phyloP scores from a whole-genome alignment of 805 yeast species.

The Lipomyces mesembrius region DNA sequence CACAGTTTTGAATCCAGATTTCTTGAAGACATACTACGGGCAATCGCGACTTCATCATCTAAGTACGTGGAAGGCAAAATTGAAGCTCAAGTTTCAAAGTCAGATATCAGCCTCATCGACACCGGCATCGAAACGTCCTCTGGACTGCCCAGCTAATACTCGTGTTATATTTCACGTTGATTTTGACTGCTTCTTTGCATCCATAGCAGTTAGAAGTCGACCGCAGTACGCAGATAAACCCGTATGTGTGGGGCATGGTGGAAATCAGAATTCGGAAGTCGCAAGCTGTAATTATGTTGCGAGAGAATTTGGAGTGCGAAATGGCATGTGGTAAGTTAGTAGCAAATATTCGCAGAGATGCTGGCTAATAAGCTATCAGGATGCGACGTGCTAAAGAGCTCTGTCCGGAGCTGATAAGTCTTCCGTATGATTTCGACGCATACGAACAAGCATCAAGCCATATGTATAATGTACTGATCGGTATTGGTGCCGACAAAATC shows the following conservation, averaged over 20 bases:
- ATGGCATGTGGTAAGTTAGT: slow-evolving; percentile 72
- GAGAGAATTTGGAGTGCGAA: slow-evolving; percentile 68
- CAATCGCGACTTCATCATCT: slow-evolving; percentile 87
- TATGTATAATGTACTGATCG: slow-evolving; percentile 65
- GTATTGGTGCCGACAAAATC: slow-evolving; percentile 51
- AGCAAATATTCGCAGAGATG: not conserved
- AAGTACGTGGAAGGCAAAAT: slow-evolving; percentile 81
- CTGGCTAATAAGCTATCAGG: slow-evolving; percentile 43
- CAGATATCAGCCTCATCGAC: slow-evolving; percentile 18
- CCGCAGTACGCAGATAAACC: slow-evolving; percentile 64
- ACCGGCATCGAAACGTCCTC: not conserved
- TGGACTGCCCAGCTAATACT: slow-evolving; percentile 40
- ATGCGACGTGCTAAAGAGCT: slow-evolving; percentile 61
- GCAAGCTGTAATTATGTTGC: slow-evolving; percentile 94
- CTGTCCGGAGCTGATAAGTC: slow-evolving; percentile 66
- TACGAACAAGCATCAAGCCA: slow-evolving; percentile 68
- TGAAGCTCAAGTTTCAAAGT: slow-evolving; percentile 63
- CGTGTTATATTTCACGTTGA: slow-evolving; percentile 74
- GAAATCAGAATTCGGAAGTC: slow-evolving; percentile 63
- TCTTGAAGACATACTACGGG: slow-evolving; percentile 70
- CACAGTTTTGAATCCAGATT: slow-evolving; percentile 78
- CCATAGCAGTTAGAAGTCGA: slow-evolving; percentile 69
- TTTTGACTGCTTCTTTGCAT: slow-evolving; percentile 92
- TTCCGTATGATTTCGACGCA: slow-evolving; percentile 75
- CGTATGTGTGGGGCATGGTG: slow-evolving; percentile 64